Conservation (phyloP, 352 stramenopile genomes). For the Phytophthora syringae region DNA sequence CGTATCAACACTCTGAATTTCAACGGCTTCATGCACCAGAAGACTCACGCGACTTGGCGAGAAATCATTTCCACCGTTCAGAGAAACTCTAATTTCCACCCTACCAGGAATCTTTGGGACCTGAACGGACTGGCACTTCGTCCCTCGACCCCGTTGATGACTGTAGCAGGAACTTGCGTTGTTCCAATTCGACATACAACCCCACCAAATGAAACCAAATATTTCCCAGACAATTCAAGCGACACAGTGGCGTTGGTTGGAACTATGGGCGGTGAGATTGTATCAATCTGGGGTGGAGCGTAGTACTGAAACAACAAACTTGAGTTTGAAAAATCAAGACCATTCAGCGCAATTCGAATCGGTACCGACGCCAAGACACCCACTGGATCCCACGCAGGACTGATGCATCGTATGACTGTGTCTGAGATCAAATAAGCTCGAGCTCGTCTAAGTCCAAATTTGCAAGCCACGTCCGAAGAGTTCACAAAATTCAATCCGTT, state of each 20-base stretch:
- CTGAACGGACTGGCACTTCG: conserved; percentile 16
- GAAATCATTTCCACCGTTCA: conserved; percentile 51
- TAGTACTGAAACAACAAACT: conserved; percentile 42
- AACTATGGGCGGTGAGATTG: conserved; percentile 16
- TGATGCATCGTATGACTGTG: conserved; percentile 38
- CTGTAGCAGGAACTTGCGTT: conserved; percentile 18
- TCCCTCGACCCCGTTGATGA: conserved; percentile 22
- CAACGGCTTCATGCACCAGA: conserved; percentile 26
- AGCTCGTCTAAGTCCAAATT: conserved; percentile 31
- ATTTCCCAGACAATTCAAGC: conserved; percentile 25
- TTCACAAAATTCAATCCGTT: conserved; percentile 27
- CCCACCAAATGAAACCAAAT: conserved; percentile 35
- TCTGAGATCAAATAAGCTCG: conserved; percentile 29
- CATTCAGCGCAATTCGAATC: conserved; percentile 34
- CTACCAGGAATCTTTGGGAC: not conserved
- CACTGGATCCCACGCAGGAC: conserved; percentile 36
- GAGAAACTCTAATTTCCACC: conserved; percentile 35
- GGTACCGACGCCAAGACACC: conserved; percentile 13
- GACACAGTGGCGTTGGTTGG: conserved; percentile 24
- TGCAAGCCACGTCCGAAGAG: conserved; percentile 30
- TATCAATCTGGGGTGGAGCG: conserved; percentile 24
- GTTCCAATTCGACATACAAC: conserved; percentile 33
- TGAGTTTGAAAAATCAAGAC: conserved; percentile 35
- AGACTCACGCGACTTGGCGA: conserved; percentile 17
- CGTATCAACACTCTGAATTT: conserved; percentile 26